Base-by-base conservation (phyloP, 2,329 filamentous ascomycete species). In the Orbilia oligospora region DNA sequence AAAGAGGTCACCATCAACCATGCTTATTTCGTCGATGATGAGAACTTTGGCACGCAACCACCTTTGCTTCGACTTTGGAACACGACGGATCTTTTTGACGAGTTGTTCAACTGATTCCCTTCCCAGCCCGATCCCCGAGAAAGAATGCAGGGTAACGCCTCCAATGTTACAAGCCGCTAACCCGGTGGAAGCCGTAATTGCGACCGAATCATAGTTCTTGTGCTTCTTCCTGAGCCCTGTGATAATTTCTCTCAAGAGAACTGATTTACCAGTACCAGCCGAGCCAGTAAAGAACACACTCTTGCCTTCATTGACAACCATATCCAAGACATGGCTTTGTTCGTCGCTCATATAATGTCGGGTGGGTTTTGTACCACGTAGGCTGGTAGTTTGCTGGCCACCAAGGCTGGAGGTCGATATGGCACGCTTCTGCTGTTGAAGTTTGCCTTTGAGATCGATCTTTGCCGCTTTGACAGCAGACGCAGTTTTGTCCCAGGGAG, bases 271-370 rank as follows among this genome's bases (percentile, higher is more conserved):
- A 3, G 96, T 97, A 87, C 90, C 87, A 73, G 96, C 96, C 76
- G 96, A 97, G 81, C 96, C 96, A 0, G 96, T 99, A 84, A 99
- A 99, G 86, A 99, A 99, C 1, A 97, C 94, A 82, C 95, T 98
- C 84, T 94, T 91, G 76, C 89, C 89, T 80, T 92, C 86, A 22
- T 96, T 89, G 6, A 93, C 88, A 9, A 99, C 95, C 20, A 97
- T 87, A 55, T 93, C 90, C 72, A 97, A 87, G 10, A 99, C 93
- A 75, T 92, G 90, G 76, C 90, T 88, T 84, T 99, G 96, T 83
- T 99, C 96, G 5, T 27, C 30, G 64, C 75, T 78, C 75, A 78
- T 65, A 30, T 72, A 78, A 36, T 78, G 56, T 46, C 49, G 63
- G 4, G 75, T 78, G 16, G 75, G 63, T 27, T 72, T 78, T 20